Base-by-base conservation (phyloP, 163 green algal species). In the Chlamydomonas reinhardtii region DNA sequence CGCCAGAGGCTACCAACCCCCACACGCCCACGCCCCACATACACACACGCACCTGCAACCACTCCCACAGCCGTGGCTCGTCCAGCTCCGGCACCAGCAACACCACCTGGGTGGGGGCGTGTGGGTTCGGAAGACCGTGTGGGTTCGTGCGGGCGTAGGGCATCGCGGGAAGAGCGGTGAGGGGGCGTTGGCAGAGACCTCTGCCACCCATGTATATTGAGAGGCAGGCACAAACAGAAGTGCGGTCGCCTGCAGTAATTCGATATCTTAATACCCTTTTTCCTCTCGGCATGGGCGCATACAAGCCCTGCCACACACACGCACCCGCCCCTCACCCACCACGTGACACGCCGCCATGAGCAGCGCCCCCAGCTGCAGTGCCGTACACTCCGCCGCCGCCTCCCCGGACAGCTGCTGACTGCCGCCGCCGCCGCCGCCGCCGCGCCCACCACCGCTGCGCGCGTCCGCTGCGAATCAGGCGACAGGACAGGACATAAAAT, bases 1-100 rank as follows among this genome's bases (percentile, higher is more conserved):
- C 39, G 5, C 39, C 39, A 48, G 8, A 48, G 8, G 5, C 39
- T 8, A 5, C 25, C 61, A 29, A 4, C 31, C 61, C 61, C 19
- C 11, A 31, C 4, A 31, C 19, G 16, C 4, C 19, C 61, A 71
- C 64, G 29, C 64, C 11, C 64, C 29, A 6, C 29, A 34, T 3
- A 2, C n/a, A 29, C 64, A 15, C 73, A 48, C 29, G 4, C 4
- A 76, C 78, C 78, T 76, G 78, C 66, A 85, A 52, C 31, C 76
- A 85, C 32, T 85, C 78, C 78, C 78, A 85, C n/a, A 85, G 68
- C 9, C 66, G 66, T 3, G 78, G 78, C 48, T 85, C 78, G 66
- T 85, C 78, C 66, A 85, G 43, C 27, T 48, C 66, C 39, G 76
- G 66, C 31, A 85, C 78, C 66, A 85, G 76, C 43, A 85, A 19